Percentiles rank a stretch among this genome's conserved stretches.
These are phyloP conservation scores for Backusella morwellensis DNA, from an alignment of 192 early-diverging fungal species.

Conservation along the genomic window DNA sequence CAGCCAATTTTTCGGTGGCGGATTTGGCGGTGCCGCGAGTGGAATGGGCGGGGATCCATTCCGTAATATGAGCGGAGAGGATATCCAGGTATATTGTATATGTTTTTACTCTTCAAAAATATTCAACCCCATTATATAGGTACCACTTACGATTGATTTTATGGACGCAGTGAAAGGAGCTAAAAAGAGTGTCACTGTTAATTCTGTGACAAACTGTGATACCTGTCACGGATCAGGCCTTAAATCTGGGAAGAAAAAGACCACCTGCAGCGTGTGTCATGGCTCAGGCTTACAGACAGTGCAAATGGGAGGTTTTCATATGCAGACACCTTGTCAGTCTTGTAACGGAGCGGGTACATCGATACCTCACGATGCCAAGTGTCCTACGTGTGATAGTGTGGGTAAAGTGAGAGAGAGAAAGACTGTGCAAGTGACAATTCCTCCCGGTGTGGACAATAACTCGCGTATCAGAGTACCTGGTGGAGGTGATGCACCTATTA, in stretches of 20 bases:
- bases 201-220: constrained; percentile 67
- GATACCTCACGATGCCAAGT: constrained; percentile 65
- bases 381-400: constrained; percentile 75
- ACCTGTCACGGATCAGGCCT: constrained; percentile 82
- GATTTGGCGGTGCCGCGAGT: constrained; percentile 32
- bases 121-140: constrained; percentile 1
- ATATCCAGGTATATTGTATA: constrained; percentile 49
- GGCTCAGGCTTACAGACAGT: constrained; percentile 85
- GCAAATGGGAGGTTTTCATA: constrained; percentile 85
- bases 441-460: constrained; percentile 84
- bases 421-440: constrained; percentile 74
- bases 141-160: constrained; percentile 69
- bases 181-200: constrained; percentile 62
- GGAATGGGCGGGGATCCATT: constrained; percentile 13
- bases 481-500: constrained; percentile 80
- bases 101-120: neutral
- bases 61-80: constrained; percentile 47
- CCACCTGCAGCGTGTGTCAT: constrained; percentile 72
- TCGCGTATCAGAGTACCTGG: constrained; percentile 74
- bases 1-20: constrained; percentile 34
- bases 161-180: constrained; percentile 90
- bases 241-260: constrained; percentile 69
- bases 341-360: constrained; percentile 84
- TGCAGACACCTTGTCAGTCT: constrained; percentile 76
- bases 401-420: constrained; percentile 74